Conservation (phyloP, 768 basidiomycete species). For the Agrocybe chaxingu region DNA sequence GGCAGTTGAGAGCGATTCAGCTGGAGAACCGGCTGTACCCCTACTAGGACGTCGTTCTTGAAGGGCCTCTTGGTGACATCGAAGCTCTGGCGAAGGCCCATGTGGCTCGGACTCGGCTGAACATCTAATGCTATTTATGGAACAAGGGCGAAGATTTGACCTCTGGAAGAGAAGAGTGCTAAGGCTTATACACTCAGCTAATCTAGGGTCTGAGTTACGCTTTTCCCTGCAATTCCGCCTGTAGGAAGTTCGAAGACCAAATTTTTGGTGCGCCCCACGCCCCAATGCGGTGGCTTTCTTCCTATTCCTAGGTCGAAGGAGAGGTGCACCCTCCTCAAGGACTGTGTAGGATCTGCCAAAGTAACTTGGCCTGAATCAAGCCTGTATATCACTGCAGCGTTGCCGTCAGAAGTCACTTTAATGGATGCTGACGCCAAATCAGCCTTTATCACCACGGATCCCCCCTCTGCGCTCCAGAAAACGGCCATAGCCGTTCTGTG, state of each 20-base stretch:
- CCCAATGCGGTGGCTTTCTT: conserved; percentile 23
- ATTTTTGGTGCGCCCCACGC: conserved; percentile 20
- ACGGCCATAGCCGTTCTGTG: conserved; percentile 43
- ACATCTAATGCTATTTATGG: too few species aligned
- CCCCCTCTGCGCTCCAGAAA: conserved; percentile 53
- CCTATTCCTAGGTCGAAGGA: conserved; percentile 27
- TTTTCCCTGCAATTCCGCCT: conserved; percentile 49
- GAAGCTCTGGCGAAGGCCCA: too few species aligned
- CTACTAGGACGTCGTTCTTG: too few species aligned
- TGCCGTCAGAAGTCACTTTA: conserved; percentile 35
- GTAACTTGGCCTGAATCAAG: conserved; percentile 40
- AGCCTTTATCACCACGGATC: conserved; percentile 34
- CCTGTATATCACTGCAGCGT: conserved; percentile 42
- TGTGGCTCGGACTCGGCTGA: too few species aligned
- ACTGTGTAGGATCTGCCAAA: conserved; percentile 67
- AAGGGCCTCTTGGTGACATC: too few species aligned
- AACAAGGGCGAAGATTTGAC: too few species aligned
- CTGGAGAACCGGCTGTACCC: too few species aligned
- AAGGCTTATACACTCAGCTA: neutral
- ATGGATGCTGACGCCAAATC: conserved; percentile 18
- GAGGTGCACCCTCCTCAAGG: conserved; percentile 32
- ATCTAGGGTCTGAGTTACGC: conserved; percentile 26
- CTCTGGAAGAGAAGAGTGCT: too few species aligned
- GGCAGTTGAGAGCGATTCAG: too few species aligned
- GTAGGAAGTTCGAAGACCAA: conserved; percentile 40